Evolutionary conservation across 2,329 filamentous ascomycete species (phyloP).

Genomic region (Cytospora mali): DNA sequence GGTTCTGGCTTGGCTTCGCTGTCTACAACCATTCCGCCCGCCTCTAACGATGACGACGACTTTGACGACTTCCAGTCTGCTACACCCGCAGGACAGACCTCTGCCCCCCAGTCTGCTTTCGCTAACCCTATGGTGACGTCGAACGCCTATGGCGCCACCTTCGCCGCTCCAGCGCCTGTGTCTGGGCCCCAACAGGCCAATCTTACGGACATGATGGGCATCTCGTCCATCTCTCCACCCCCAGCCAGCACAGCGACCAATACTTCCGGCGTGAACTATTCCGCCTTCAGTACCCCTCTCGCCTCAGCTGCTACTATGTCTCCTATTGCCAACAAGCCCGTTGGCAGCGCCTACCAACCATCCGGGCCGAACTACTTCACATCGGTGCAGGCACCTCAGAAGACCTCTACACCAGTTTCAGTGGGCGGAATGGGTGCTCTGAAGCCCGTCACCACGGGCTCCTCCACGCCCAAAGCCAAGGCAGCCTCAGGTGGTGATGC

Average conservation of each 20-base stretch:
- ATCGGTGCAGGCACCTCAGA: slow-evolving; percentile 60
- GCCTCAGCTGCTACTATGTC: slow-evolving; percentile 43
- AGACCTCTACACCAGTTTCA: slow-evolving; percentile 33
- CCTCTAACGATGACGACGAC: slow-evolving; percentile 77
- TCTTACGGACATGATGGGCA: slow-evolving; percentile 76
- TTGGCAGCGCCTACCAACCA: slow-evolving; percentile 71
- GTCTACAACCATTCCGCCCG: slow-evolving; percentile 37
- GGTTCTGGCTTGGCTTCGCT: slow-evolving; percentile 52
- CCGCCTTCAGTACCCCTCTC: slow-evolving; percentile 59
- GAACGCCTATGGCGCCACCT: slow-evolving; percentile 64
- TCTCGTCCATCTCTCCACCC: slow-evolving; percentile 80
- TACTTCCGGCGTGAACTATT: slow-evolving; percentile 64
- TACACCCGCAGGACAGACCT: slow-evolving; percentile 54
- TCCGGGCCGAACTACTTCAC: slow-evolving; percentile 93
- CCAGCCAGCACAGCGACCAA: slow-evolving; percentile 57
- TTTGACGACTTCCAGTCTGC: slow-evolving; percentile 98
- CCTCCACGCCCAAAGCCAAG: slow-evolving; percentile 39
- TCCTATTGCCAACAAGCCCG: slow-evolving; percentile 44
- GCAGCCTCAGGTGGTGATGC: slow-evolving; percentile 72
- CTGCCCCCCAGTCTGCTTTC: slow-evolving; percentile 47
- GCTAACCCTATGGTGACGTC: slow-evolving; percentile 52
- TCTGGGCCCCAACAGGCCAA: slow-evolving; percentile 81
- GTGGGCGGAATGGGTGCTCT: slow-evolving; percentile 35
- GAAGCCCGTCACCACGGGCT: slow-evolving; percentile 30
- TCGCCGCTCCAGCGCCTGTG: slow-evolving; percentile 81